A percentile compares a stretch with the other conserved stretches of the same genome.
Conservation (phyloP, 345 rosid genomes). For the Gossypium ekmanianum region DNA sequence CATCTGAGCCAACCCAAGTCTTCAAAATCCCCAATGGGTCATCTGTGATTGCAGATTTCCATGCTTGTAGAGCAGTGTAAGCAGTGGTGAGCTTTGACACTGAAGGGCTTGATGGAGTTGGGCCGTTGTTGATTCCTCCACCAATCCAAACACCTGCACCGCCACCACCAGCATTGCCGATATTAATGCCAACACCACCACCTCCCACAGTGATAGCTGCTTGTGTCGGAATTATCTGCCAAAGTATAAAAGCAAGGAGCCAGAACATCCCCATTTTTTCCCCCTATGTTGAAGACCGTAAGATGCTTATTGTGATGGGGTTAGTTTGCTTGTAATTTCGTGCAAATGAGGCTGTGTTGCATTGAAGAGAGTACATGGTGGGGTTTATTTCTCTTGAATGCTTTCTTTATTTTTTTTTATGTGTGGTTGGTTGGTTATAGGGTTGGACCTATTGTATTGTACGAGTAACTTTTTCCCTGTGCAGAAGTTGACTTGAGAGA, state of each 20-base stretch:
- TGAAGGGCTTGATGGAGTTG: conserved; percentile 29
- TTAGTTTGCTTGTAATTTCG: conserved; percentile 24
- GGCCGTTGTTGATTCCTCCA: conserved; percentile 37
- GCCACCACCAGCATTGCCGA: conserved; percentile 32
- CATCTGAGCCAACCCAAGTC: conserved; percentile 76
- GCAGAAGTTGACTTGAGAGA: background rate
- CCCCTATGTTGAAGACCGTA: conserved; percentile 2
- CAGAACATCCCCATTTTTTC: background rate
- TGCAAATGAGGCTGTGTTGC: conserved; percentile 31
- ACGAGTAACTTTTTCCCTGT: background rate
- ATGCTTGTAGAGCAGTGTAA: conserved; percentile 71
- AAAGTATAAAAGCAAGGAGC: conserved; percentile 19
- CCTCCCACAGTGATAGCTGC: conserved; percentile 40
- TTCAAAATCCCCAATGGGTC: conserved; percentile 65
- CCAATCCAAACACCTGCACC: conserved; percentile 45
- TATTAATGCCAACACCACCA: conserved; percentile 46
- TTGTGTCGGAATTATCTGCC: conserved; percentile 25
- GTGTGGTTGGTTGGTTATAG: background rate
- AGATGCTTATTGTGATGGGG: conserved; percentile 18
- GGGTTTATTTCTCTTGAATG: conserved; percentile 17
- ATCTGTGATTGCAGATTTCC: conserved; percentile 73
- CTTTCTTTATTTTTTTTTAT: background rate
- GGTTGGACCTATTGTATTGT: background rate
- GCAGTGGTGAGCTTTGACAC: conserved; percentile 34
- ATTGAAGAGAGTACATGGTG: conserved; percentile 28